Percentiles rank a stretch among this genome's conserved stretches.
These are phyloP conservation scores for Poa pratensis DNA, from an alignment of 176 grass and related monocot species.

Conservation along the genomic window DNA sequence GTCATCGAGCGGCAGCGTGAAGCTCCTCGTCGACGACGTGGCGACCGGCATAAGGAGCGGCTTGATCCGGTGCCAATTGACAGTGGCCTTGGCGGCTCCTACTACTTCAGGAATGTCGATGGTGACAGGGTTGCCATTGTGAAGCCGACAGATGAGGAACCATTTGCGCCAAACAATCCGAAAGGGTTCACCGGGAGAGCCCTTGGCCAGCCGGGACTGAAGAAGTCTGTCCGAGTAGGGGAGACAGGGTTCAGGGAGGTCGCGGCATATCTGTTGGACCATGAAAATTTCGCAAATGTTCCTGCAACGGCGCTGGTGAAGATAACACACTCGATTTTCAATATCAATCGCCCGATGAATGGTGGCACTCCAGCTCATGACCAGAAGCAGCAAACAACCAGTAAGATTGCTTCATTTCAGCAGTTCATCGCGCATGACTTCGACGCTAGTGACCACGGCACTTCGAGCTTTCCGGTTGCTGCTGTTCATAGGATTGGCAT, in stretches of 20 bases:
- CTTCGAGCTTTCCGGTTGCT: slow-evolving; percentile 69
- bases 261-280: slow-evolving; percentile 82
- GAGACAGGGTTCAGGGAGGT: slow-evolving; percentile 94
- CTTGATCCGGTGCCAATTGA: slow-evolving; percentile 67
- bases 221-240: slow-evolving; percentile 79
- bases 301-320: slow-evolving; percentile 76
- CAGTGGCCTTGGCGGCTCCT: slow-evolving; percentile 76
- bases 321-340: slow-evolving; percentile 80
- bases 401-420: slow-evolving; percentile 89
- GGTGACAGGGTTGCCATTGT: slow-evolving; percentile 84
- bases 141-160: slow-evolving; percentile 85
- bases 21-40: slow-evolving; percentile 64
- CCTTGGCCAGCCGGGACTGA: slow-evolving; percentile 76
- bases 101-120: slow-evolving; percentile 65
- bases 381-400: slow-evolving; percentile 52
- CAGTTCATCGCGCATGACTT: slow-evolving; percentile 83
- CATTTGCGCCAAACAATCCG: slow-evolving; percentile 81
- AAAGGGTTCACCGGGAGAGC: slow-evolving; percentile 78
- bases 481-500: slow-evolving; percentile 84
- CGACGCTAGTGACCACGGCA: slow-evolving; percentile 78
- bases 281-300: slow-evolving; percentile 83
- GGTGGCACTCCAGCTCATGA: slow-evolving; percentile 41
- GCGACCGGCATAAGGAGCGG: slow-evolving; percentile 56
- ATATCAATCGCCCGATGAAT: slow-evolving; percentile 60
- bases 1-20: slow-evolving; percentile 55